phyloP scores from a whole-genome alignment of 805 yeast species.

The Candida xiaguanensis region DNA sequence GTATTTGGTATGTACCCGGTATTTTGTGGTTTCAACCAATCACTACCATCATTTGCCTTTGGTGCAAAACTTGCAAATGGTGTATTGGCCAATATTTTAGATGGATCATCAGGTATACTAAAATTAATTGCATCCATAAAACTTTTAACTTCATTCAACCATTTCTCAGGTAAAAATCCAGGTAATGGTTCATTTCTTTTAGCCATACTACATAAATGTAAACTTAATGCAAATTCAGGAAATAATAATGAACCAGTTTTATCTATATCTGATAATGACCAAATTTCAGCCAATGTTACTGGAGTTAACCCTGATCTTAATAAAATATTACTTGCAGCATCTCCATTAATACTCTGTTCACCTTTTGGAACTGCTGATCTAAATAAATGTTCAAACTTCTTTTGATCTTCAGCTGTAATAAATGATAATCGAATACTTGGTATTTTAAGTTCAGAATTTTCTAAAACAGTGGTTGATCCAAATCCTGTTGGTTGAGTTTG shows the following conservation, averaged over 20 bases:
- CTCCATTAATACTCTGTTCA: constrained; percentile 67
- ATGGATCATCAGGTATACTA: constrained; percentile 59
- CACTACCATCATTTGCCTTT: constrained; percentile 14
- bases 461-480: constrained; percentile 34
- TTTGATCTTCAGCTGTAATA: constrained; percentile 80
- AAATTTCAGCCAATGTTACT: constrained; percentile 72
- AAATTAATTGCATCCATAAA: constrained; percentile 88
- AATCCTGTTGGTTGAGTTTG: constrained; percentile 48
- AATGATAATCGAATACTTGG: constrained; percentile 80
- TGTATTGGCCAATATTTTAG: constrained; percentile 39
- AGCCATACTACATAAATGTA: constrained; percentile 78
- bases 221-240: constrained; percentile 91
- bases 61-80: constrained; percentile 34
- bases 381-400: constrained; percentile 80
- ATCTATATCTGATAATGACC: constrained; percentile 89
- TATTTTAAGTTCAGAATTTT: constrained; percentile 58
- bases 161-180: constrained; percentile 60
- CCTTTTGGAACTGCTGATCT: constrained; percentile 70
- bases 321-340: constrained; percentile 73
- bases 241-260: constrained; percentile 81
- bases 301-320: constrained; percentile 78
- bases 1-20: constrained; percentile 25
- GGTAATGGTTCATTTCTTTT: constrained; percentile 81
- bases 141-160: constrained; percentile 80
- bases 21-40: constrained; percentile 31